Evolutionary conservation across 441 rosid species (phyloP).

Genomic region (Adansonia gregorii): DNA sequence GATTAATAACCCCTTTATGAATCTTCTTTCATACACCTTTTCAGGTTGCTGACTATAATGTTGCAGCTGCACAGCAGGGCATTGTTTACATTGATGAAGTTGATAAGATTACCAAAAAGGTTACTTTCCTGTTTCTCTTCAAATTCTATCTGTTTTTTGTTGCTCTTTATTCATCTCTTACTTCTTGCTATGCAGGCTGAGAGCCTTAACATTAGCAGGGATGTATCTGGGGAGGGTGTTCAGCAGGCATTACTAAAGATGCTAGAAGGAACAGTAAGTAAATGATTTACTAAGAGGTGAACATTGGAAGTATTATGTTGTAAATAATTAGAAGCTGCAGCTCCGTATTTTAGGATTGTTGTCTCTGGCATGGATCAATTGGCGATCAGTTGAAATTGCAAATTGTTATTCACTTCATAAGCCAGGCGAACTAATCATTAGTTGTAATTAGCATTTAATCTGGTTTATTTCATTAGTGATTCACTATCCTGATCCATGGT

Average conservation of each 20-base stretch:
- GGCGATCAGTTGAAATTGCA: not conserved
- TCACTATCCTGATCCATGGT: conserved; percentile 15
- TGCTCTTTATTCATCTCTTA: conserved; percentile 10
- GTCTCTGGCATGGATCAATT: conserved; percentile 21
- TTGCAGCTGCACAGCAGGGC: conserved; percentile 99
- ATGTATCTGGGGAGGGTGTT: conserved; percentile 99
- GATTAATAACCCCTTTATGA: conserved; percentile 3
- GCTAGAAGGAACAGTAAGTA: conserved; percentile 99
- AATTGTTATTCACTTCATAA: not conserved
- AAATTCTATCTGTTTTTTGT: not conserved
- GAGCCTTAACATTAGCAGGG: conserved; percentile 94
- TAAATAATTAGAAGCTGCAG: conserved; percentile 12
- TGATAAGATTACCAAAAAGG: conserved; percentile 99
- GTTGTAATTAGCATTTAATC: not conserved
- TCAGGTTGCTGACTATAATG: conserved; percentile 95
- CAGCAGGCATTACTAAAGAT: conserved; percentile 95
- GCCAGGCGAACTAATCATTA: not conserved
- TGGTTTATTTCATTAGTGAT: not conserved
- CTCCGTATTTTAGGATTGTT: not conserved
- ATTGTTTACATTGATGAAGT: conserved; percentile 98
- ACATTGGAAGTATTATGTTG: not conserved
- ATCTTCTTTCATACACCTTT: conserved; percentile 16
- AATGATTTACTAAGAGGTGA: conserved; percentile 22
- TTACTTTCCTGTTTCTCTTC: conserved; percentile 25
- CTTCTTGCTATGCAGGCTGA: conserved; percentile 70